Evolutionary conservation across 345 rosid genomes (phyloP).

Genomic region (Sonneratia caseolaris): DNA sequence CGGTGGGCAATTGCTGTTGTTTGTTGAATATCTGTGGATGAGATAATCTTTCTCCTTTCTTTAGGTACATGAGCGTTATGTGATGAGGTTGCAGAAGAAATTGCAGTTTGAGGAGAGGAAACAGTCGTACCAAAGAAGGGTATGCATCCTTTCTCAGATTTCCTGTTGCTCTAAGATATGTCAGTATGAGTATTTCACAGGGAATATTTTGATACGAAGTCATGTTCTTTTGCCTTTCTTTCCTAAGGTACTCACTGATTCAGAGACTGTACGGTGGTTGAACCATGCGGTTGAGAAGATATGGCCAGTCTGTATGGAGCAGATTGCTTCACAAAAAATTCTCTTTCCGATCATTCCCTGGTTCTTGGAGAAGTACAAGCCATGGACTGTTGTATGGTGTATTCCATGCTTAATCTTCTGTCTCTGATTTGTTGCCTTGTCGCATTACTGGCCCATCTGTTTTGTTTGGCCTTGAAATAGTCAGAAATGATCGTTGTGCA

Average conservation of each 20-base stretch:
- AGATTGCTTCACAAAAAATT: conserved; percentile 78
- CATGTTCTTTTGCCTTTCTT: too few species aligned
- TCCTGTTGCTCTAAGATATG: not conserved
- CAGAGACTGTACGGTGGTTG: conserved; percentile 87
- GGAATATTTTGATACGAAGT: not conserved
- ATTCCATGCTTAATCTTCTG: not conserved
- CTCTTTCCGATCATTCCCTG: conserved; percentile 90
- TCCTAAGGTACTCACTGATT: conserved; percentile 61
- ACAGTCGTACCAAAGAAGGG: conserved; percentile 52
- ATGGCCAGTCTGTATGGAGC: conserved; percentile 94
- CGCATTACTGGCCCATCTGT: not conserved
- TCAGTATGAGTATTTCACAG: not conserved
- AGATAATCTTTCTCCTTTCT: not conserved
- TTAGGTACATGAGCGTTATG: conserved; percentile 56
- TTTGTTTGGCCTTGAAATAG: not conserved
- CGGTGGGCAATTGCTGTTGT: not conserved
- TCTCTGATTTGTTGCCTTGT: not conserved
- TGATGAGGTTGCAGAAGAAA: conserved; percentile 26
- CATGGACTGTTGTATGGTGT: conserved; percentile 79
- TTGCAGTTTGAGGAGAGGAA: conserved; percentile 30
- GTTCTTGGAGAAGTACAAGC: conserved; percentile 94
- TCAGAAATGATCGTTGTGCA: not conserved
- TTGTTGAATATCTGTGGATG: not conserved
- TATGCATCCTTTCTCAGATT: conserved; percentile 13
- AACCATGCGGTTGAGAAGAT: conserved; percentile 76